Conservation (phyloP, 2,329 filamentous ascomycete species). For the Paecilomyces sp. region DNA sequence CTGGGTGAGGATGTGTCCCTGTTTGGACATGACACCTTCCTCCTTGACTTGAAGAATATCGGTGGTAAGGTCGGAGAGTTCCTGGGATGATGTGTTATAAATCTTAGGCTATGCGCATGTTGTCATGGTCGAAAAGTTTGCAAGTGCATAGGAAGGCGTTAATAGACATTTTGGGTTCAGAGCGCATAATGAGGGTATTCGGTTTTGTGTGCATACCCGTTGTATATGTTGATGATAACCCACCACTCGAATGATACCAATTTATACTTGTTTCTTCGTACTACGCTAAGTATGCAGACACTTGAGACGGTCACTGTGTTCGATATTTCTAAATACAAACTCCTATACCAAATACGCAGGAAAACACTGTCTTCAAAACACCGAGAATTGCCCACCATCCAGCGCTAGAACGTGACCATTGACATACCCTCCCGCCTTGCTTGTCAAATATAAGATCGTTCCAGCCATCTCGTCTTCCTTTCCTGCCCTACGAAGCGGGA, state of each 20-base stretch:
- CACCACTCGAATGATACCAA: neutral
- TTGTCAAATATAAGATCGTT: neutral
- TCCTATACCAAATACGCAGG: too few species aligned
- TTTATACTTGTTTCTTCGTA: neutral
- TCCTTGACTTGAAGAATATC: constrained; percentile 86
- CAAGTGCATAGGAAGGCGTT: neutral
- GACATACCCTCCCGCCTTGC: neutral
- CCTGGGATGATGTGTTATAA: constrained; percentile 47
- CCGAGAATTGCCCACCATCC: neutral
- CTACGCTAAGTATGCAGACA: neutral
- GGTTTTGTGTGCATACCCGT: neutral
- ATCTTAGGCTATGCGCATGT: neutral
- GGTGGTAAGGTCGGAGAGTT: constrained; percentile 78
- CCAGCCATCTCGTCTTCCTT: neutral
- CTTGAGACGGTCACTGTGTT: too few species aligned
- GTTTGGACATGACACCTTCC: constrained; percentile 94
- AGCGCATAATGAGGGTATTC: neutral
- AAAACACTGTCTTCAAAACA: neutral
- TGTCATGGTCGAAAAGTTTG: neutral
- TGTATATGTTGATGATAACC: neutral
- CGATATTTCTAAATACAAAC: too few species aligned
- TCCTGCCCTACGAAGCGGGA: neutral
- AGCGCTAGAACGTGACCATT: neutral
- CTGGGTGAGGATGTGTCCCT: constrained; percentile 88
- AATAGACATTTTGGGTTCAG: neutral